Percentiles rank a stretch among this genome's conserved stretches.
Conservation (phyloP, 345 rosid species). For the Euclidium syriacum region DNA sequence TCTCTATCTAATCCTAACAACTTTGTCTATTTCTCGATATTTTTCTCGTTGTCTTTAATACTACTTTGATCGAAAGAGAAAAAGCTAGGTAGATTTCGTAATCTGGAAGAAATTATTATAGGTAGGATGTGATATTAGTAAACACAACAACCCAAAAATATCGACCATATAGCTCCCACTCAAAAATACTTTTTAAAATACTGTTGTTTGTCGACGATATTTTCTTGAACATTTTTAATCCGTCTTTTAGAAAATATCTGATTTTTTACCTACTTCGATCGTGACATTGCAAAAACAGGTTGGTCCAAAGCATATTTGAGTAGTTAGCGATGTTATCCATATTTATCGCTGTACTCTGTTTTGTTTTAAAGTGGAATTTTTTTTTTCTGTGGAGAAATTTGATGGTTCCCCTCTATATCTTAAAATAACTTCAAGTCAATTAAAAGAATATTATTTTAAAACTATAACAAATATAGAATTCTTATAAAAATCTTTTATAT, state of each 20-base stretch:
- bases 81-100: neutral
- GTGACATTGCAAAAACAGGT: neutral
- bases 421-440: too few relatives aligned
- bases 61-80: neutral
- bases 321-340: too few relatives aligned
- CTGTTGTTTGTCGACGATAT: neutral
- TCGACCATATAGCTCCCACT: neutral
- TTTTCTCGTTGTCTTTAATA: conserved; percentile 4
- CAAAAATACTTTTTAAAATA: neutral
- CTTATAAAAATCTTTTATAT: too few relatives aligned
- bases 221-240: neutral
- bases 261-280: neutral
- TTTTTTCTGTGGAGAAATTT: too few relatives aligned
- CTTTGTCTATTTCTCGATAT: neutral
- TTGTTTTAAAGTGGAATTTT: too few relatives aligned
- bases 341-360: too few relatives aligned
- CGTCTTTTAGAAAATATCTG: neutral
- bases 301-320: too few relatives aligned
- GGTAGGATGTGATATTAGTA: conserved; percentile 21
- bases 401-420: too few relatives aligned
- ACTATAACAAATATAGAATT: too few relatives aligned
- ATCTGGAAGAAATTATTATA: neutral
- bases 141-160: neutral
- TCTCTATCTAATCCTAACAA: neutral
- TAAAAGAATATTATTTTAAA: too few relatives aligned